Conservation (phyloP, 2,329 filamentous ascomycete genomes). For the Exophiala lecanii-corni region DNA sequence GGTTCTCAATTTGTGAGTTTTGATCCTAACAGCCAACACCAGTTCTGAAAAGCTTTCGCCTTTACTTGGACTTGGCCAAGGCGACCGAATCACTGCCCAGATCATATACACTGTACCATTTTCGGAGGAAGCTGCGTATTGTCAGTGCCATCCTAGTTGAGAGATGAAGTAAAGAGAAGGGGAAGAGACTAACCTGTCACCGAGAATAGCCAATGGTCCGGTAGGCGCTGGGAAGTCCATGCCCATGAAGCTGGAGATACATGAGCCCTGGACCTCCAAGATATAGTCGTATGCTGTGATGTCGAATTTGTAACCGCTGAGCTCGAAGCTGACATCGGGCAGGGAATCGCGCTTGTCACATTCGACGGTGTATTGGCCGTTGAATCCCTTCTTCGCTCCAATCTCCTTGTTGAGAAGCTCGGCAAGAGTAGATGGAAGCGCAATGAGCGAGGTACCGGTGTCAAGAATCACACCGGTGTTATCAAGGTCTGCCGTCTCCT, state of each 20-base stretch:
- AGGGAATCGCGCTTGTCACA: slow-evolving; percentile 77
- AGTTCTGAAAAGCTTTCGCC: no score
- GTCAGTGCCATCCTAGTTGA: slow-evolving; percentile 12
- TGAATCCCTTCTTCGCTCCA: slow-evolving; percentile 95
- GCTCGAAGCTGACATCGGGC: slow-evolving; percentile 85
- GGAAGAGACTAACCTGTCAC: slow-evolving; percentile 66
- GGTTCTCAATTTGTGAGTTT: no score
- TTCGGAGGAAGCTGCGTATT: slow-evolving; percentile 50
- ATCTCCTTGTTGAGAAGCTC: slow-evolving; percentile 97
- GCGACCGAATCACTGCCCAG: slow-evolving; percentile 83
- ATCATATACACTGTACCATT: slow-evolving; percentile 65
- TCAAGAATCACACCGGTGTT: slow-evolving; percentile 95
- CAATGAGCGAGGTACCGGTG: slow-evolving; percentile 96
- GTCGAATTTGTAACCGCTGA: slow-evolving; percentile 88
- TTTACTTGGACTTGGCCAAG: slow-evolving; percentile 78
- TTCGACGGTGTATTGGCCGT: slow-evolving; percentile 93
- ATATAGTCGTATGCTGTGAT: slow-evolving; percentile 90
- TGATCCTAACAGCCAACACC: no score
- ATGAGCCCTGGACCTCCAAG: slow-evolving; percentile 88
- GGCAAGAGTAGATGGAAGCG: slow-evolving; percentile 82
- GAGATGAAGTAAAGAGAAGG: neutral
- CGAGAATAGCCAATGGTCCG: slow-evolving; percentile 89
- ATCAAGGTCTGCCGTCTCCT: slow-evolving; percentile 81
- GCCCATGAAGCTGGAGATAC: slow-evolving; percentile 96
- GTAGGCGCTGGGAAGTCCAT: slow-evolving; percentile 85